phyloP scores from a whole-genome alignment of 1,284 basidiomycete genomes.

The Violaceomyces palustris region DNA sequence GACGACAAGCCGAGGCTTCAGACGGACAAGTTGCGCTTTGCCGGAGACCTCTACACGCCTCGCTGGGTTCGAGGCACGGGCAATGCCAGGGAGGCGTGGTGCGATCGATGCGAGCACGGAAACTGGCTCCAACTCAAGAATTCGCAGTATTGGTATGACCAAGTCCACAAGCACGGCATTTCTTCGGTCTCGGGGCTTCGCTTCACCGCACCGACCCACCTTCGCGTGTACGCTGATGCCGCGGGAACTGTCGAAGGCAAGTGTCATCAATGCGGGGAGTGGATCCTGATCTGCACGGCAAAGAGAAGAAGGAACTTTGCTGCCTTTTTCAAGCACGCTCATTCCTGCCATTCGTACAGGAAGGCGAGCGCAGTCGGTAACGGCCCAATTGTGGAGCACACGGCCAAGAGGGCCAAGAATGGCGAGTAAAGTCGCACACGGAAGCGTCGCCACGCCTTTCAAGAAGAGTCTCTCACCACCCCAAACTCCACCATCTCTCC shows the following conservation, averaged over 20 bases:
- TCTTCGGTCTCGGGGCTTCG: constrained; percentile 28
- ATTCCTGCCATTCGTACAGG: constrained; percentile 28
- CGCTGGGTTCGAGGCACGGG: constrained; percentile 36
- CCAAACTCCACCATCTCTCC: too few relatives aligned
- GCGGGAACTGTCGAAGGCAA: constrained; percentile 33
- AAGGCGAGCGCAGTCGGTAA: constrained; percentile 30
- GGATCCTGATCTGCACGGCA: constrained; percentile 36
- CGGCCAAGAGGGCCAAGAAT: too few relatives aligned
- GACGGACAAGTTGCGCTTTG: constrained; percentile 37
- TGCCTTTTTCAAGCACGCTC: constrained; percentile 36
- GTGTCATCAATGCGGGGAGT: constrained; percentile 39
- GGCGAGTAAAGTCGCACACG: too few relatives aligned
- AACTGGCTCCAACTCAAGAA: constrained; percentile 42
- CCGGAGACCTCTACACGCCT: constrained; percentile 38
- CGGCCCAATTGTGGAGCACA: constrained; percentile 32
- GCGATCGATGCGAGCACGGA: constrained; percentile 35
- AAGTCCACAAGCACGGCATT: constrained; percentile 40
- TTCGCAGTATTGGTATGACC: constrained; percentile 43
- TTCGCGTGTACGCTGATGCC: constrained; percentile 29
- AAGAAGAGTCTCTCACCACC: too few relatives aligned
- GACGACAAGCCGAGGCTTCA: constrained; percentile 29
- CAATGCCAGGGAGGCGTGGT: constrained; percentile 37
- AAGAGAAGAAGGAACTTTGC: constrained; percentile 34
- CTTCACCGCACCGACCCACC: constrained; percentile 33
- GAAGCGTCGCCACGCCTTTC: too few relatives aligned